phyloP scores from a whole-genome alignment of 768 basidiomycete genomes.

The Thelephora aurantiotincta region DNA sequence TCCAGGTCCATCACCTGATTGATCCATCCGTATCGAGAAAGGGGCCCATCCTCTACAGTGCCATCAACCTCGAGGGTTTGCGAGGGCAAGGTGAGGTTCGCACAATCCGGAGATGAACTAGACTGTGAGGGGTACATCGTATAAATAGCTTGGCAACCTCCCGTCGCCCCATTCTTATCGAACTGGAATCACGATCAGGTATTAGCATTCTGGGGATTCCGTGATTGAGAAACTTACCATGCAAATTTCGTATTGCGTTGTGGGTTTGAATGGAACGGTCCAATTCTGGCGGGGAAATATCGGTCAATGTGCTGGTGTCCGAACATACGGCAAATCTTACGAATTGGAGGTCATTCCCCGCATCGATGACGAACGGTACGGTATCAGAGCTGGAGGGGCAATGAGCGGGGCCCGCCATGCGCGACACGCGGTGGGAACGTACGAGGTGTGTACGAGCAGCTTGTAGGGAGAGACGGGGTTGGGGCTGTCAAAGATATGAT shows the following conservation, averaged over 20 bases:
- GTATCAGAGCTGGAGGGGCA: slow-evolving; percentile 26
- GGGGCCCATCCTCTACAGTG: slow-evolving; percentile 28
- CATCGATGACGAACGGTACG: slow-evolving; percentile 36
- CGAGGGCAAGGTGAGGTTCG: slow-evolving; percentile 29
- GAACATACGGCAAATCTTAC: slow-evolving; percentile 22
- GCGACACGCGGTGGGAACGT: slow-evolving; percentile 11
- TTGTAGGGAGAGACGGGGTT: slow-evolving; percentile 42
- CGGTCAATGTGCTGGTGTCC: neutral
- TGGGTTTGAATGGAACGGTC: slow-evolving; percentile 43
- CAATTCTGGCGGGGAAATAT: slow-evolving; percentile 28
- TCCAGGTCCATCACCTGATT: slow-evolving; percentile 26
- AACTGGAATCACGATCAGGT: slow-evolving; percentile 34
- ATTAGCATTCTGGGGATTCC: neutral
- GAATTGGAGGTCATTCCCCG: slow-evolving; percentile 30
- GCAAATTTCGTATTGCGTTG: slow-evolving; percentile 54
- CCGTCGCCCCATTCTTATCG: slow-evolving; percentile 40
- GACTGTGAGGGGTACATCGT: slow-evolving; percentile 32
- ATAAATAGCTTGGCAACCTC: slow-evolving; percentile 46
- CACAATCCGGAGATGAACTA: slow-evolving; percentile 25
- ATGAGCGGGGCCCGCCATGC: neutral
- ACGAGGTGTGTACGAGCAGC: slow-evolving; percentile 51
- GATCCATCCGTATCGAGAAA: slow-evolving; percentile 48
- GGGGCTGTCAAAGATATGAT: slow-evolving; percentile 23
- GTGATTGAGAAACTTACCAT: slow-evolving; percentile 27
- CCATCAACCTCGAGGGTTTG: slow-evolving; percentile 30